A percentile compares a stretch with the other conserved stretches of the same genome.
Conservation (phyloP, 495 filamentous ascomycete genomes). For the Trypethelium eluteriae region DNA sequence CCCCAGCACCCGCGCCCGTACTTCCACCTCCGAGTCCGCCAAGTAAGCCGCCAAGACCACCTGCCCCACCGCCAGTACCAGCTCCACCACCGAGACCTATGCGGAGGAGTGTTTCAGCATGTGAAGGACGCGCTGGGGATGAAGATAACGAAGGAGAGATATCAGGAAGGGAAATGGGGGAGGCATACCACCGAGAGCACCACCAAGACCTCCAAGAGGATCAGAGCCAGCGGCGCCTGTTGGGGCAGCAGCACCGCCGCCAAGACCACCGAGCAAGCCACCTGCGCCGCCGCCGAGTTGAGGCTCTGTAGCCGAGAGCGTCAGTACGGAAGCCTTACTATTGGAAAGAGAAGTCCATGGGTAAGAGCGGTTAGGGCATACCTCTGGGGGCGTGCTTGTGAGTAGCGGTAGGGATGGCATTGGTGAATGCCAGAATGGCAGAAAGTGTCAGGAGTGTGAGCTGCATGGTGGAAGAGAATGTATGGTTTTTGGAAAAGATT, state of each 20-base stretch:
- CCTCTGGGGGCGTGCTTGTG: neutral
- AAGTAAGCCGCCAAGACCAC: neutral
- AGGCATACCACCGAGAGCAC: neutral
- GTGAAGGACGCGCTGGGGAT: neutral
- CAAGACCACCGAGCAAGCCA: neutral
- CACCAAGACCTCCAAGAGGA: too few relatives aligned
- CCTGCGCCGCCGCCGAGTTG: neutral
- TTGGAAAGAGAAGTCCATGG: neutral
- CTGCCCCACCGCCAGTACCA: too few relatives aligned
- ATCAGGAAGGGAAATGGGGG: too few relatives aligned
- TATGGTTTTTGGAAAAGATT: neutral
- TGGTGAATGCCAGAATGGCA: neutral
- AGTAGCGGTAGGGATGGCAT: neutral
- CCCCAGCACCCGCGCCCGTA: neutral
- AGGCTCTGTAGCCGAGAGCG: neutral
- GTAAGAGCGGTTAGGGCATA: neutral
- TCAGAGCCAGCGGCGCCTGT: too few relatives aligned
- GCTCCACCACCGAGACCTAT: neutral
- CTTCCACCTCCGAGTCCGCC: neutral
- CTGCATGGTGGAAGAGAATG: conserved; percentile 2
- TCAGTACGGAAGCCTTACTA: neutral
- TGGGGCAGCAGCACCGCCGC: neutral
- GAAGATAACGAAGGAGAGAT: neutral
- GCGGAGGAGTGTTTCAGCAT: neutral
- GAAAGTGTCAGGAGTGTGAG: neutral